Percentiles rank a stretch among this genome's conserved stretches.
phyloP scores from a whole-genome alignment of 1,284 basidiomycete species.

The Schizopora paradoxa region DNA sequence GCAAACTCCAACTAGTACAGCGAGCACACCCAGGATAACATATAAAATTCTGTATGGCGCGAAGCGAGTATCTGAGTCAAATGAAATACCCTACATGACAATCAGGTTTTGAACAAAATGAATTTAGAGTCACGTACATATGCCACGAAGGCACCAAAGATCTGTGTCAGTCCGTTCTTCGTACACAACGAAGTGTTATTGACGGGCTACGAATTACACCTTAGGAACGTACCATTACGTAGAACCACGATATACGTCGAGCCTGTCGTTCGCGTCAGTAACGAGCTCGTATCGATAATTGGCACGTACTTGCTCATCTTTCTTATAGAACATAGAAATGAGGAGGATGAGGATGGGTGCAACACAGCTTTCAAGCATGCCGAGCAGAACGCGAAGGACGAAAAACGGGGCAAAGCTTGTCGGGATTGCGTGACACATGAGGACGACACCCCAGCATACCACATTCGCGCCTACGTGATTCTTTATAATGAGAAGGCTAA shows the following conservation, averaged over 20 bases:
- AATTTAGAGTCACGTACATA: constrained; percentile 35
- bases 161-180: constrained; percentile 53
- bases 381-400: constrained; percentile 53
- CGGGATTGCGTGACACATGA: constrained; percentile 56
- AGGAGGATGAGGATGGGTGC: constrained; percentile 57
- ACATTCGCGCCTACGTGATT: constrained; percentile 42
- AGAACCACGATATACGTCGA: constrained; percentile 58
- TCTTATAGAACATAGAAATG: constrained; percentile 65
- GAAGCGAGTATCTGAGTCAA: constrained; percentile 41
- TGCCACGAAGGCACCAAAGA: constrained; percentile 63
- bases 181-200: background rate
- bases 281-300: background rate
- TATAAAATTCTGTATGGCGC: constrained; percentile 60
- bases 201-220: background rate
- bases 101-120: background rate
- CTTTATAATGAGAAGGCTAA: background rate
- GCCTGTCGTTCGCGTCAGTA: constrained; percentile 30
- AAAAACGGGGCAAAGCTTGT: constrained; percentile 57
- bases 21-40: constrained; percentile 53
- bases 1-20: constrained; percentile 50
- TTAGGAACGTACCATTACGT: constrained; percentile 46
- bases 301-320: constrained; percentile 49
- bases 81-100: constrained; percentile 47
- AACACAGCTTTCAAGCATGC: constrained; percentile 52
- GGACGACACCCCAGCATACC: constrained; percentile 51